phyloP scores from a whole-genome alignment of 805 yeast species.

The Alloascoidea hylecoeti region DNA sequence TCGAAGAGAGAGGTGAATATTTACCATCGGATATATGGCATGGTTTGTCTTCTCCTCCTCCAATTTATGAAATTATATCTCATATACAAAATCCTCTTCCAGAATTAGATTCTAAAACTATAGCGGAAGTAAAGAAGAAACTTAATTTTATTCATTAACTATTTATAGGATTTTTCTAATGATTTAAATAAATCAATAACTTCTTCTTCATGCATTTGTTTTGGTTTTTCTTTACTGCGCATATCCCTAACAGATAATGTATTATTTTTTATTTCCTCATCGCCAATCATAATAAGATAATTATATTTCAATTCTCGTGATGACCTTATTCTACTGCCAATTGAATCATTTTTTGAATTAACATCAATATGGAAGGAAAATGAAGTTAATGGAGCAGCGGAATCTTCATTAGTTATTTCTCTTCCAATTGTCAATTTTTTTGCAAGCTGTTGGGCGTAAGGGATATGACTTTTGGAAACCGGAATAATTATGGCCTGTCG shows the following conservation, averaged over 20 bases:
- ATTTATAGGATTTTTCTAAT: conserved; percentile 34
- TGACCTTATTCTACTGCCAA: conserved; percentile 70
- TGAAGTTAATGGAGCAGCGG: conserved; percentile 37
- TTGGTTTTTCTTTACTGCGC: conserved; percentile 27
- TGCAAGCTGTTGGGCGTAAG: conserved; percentile 36
- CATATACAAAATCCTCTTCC: conserved; percentile 9
- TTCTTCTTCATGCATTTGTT: conserved; percentile 31
- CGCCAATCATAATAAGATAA: conserved; percentile 78
- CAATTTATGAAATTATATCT: conserved; percentile 13
- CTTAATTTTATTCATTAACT: too few relatives aligned
- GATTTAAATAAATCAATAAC: conserved; percentile 36
- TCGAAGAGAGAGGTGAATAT: conserved; percentile 33
- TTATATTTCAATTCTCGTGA: conserved; percentile 65
- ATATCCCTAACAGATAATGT: conserved; percentile 53
- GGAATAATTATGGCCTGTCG: conserved; percentile 82
- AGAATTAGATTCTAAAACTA: too few relatives aligned
- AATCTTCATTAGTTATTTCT: conserved; percentile 11
- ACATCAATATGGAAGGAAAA: conserved; percentile 61
- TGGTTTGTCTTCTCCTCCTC: conserved; percentile 21
- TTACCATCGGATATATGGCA: conserved; percentile 44
- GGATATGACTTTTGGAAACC: conserved; percentile 45
- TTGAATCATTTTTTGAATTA: conserved; percentile 61
- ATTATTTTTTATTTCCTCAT: conserved; percentile 51
- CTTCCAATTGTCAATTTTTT: conserved; percentile 31
- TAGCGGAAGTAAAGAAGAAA: too few relatives aligned